Evolutionary conservation across 1,284 basidiomycete genomes (phyloP).

Genomic region (Ceratobasidium sp.): DNA sequence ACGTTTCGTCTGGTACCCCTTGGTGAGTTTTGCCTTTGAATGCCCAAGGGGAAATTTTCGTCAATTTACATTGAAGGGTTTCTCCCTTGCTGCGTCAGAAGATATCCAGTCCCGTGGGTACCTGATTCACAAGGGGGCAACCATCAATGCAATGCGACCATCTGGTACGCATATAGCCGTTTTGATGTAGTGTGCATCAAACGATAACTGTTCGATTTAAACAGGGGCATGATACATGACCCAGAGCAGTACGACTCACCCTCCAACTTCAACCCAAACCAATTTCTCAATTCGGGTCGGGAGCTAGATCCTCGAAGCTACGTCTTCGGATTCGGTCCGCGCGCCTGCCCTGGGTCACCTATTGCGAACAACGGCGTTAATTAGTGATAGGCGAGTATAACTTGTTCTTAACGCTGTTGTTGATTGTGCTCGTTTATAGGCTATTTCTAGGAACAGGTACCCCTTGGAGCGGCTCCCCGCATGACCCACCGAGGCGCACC

Average conservation of each 20-base stretch:
- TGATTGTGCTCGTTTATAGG: too few species aligned
- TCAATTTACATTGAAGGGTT: not conserved
- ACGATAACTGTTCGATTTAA: too few species aligned
- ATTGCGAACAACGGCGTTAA: slow-evolving; percentile 43
- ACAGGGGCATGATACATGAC: slow-evolving; percentile 45
- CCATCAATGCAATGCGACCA: slow-evolving; percentile 14
- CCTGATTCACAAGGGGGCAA: slow-evolving; percentile 12
- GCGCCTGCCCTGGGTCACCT: slow-evolving; percentile 47
- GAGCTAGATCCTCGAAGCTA: slow-evolving; percentile 34
- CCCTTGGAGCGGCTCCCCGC: too few species aligned
- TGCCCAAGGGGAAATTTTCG: not conserved
- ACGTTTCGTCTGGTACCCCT: slow-evolving; percentile 31
- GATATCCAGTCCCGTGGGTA: slow-evolving; percentile 24
- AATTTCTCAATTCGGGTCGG: slow-evolving; percentile 36
- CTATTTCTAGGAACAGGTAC: too few species aligned
- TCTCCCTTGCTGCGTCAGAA: not conserved
- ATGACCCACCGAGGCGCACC: too few species aligned
- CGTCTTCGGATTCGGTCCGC: slow-evolving; percentile 23
- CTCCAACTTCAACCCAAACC: slow-evolving; percentile 40
- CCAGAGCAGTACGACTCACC: slow-evolving; percentile 44
- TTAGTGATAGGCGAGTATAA: too few species aligned
- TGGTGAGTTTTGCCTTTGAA: not conserved
- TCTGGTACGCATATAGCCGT: slow-evolving; percentile 9
- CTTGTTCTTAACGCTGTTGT: too few species aligned
- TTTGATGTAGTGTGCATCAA: not conserved